Evolutionary conservation across 345 rosid genomes (phyloP).

Genomic region (Laguncularia racemosa): DNA sequence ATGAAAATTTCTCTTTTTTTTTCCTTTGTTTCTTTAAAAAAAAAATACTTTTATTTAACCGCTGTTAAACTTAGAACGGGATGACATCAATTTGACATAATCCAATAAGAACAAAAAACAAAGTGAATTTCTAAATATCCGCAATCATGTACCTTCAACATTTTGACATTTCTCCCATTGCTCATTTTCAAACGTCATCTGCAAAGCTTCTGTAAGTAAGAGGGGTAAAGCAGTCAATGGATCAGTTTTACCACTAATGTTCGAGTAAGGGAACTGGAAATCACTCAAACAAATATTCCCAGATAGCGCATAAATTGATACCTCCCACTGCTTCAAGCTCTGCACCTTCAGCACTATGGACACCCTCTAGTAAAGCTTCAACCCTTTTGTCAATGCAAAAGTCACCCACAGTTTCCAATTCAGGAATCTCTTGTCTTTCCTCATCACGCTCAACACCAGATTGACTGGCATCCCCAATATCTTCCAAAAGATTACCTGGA

Average conservation of each 20-base stretch:
- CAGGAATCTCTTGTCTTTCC: slow-evolving; percentile 21
- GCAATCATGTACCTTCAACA: slow-evolving; percentile 46
- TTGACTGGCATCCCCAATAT: slow-evolving; percentile 42
- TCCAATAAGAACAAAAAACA: not conserved
- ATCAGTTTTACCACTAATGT: slow-evolving; percentile 8
- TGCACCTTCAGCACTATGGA: slow-evolving; percentile 53
- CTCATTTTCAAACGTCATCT: slow-evolving; percentile 44
- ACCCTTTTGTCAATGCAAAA: slow-evolving; percentile 69
- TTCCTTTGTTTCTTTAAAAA: too few species aligned
- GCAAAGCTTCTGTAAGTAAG: slow-evolving; percentile 60
- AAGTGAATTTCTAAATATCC: slow-evolving; percentile 6
- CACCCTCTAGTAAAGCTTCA: slow-evolving; percentile 64
- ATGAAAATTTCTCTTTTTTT: not conserved
- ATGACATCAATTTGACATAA: slow-evolving; percentile 1
- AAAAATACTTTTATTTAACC: too few species aligned
- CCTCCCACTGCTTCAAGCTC: slow-evolving; percentile 87
- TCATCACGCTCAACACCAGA: slow-evolving; percentile 21
- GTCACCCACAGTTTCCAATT: slow-evolving; percentile 36
- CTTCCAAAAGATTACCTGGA: slow-evolving; percentile 78
- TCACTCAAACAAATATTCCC: not conserved
- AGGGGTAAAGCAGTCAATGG: slow-evolving; percentile 3
- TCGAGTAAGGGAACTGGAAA: not conserved
- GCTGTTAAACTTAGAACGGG: not conserved
- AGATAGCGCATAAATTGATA: slow-evolving; percentile 15
- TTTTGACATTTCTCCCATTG: slow-evolving; percentile 39